Conservation (phyloP, 805 yeast species). For the Candida adriatica region DNA sequence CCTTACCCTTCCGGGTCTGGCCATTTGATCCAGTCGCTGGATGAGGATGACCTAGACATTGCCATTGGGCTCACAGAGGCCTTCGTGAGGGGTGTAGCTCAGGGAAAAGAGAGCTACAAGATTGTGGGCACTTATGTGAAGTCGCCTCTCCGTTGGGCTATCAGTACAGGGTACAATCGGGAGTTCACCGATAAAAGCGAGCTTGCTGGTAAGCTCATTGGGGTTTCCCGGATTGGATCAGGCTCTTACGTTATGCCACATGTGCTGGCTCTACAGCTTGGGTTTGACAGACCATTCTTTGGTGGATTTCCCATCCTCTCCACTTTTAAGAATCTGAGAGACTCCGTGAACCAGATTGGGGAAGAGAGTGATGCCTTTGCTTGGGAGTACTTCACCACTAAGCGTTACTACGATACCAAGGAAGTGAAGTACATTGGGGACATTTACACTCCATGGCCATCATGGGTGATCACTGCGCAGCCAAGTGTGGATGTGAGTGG, state of each 20-base stretch:
- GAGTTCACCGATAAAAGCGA: slow-evolving; percentile 47
- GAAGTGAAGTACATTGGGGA: slow-evolving; percentile 83
- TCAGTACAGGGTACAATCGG: slow-evolving; percentile 66
- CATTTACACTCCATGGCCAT: slow-evolving; percentile 94
- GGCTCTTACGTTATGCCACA: slow-evolving; percentile 91
- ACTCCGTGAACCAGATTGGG: slow-evolving; percentile 58
- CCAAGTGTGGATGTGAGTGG: slow-evolving; percentile 28
- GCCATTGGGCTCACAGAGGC: slow-evolving; percentile 92
- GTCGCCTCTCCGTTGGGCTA: slow-evolving; percentile 87
- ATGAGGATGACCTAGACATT: slow-evolving; percentile 57
- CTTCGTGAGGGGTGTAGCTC: slow-evolving; percentile 74
- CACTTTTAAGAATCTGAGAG: slow-evolving; percentile 71
- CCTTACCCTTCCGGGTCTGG: slow-evolving; percentile 88
- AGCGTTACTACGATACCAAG: slow-evolving; percentile 69
- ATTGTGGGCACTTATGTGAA: slow-evolving; percentile 78
- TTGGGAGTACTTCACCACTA: slow-evolving; percentile 95
- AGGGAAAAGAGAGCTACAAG: slow-evolving; percentile 42
- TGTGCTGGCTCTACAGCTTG: slow-evolving; percentile 61
- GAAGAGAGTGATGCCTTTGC: slow-evolving; percentile 71
- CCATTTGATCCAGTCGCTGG: slow-evolving; percentile 68
- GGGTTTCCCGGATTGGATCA: slow-evolving; percentile 82
- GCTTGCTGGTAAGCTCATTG: slow-evolving; percentile 57
- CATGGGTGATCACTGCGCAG: slow-evolving; percentile 73
- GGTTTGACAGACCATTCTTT: slow-evolving; percentile 46
- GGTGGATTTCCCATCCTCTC: slow-evolving; percentile 49